These are phyloP conservation scores for Fraxinus xanthoxyloides DNA, from an alignment of 305 asterid genomes.

Conservation along the genomic window DNA sequence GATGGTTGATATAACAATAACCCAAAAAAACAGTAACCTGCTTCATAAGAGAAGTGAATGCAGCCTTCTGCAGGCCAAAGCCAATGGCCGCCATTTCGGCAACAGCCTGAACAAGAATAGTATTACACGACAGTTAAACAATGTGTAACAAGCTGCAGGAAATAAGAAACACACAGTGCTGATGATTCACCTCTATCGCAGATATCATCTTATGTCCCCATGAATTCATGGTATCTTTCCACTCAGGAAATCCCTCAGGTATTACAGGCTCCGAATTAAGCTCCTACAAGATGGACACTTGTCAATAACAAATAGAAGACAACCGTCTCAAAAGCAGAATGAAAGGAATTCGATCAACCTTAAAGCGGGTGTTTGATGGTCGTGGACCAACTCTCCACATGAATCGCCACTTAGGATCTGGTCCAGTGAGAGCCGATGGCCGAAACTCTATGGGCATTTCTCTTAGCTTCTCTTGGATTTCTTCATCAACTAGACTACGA, in stretches of 20 bases:
- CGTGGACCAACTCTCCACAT: constrained; percentile 99
- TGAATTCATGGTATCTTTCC: constrained; percentile 88
- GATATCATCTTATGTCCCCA: constrained; percentile 97
- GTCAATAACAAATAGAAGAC: constrained; percentile 24
- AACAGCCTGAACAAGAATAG: constrained; percentile 57
- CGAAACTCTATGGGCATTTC: constrained; percentile 59
- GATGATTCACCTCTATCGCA: constrained; percentile 64
- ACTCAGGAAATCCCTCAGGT: constrained; percentile 87
- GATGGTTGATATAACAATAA: background rate
- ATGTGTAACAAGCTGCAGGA: constrained; percentile 12
- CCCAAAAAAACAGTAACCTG: constrained; percentile 47
- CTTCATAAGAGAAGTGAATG: constrained; percentile 93
- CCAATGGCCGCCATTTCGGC: constrained; percentile 99
- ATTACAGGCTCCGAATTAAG: constrained; percentile 94
- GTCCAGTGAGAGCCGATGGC: constrained; percentile 74
- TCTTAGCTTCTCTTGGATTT: constrained; percentile 77
- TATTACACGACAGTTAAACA: constrained; percentile 15
- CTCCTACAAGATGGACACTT: constrained; percentile 47
- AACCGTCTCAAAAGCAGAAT: background rate
- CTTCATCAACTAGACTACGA: constrained; percentile 85
- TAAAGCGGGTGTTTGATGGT: constrained; percentile 65
- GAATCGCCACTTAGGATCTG: constrained; percentile 99
- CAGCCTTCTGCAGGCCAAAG: constrained; percentile 88
- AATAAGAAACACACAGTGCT: constrained; percentile 10
- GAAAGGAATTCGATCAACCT: constrained; percentile 45